phyloP scores from a whole-genome alignment of 2,329 filamentous ascomycete species.

The Xylariaceae sp. region DNA sequence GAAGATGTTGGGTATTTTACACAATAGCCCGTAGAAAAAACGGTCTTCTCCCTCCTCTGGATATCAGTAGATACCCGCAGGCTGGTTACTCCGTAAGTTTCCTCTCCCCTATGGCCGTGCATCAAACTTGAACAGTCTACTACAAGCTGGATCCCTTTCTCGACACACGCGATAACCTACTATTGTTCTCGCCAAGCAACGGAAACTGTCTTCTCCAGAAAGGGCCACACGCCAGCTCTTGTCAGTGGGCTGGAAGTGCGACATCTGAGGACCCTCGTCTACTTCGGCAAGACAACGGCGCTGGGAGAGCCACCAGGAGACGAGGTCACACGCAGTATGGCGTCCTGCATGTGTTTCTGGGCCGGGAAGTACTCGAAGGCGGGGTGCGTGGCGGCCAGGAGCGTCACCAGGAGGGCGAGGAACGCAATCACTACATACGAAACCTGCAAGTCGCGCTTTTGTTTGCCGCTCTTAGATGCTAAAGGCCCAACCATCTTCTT shows the following conservation, averaged over 20 bases:
- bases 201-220: no score
- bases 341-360: conserved; percentile 14
- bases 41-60: no score
- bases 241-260: conserved; percentile 16
- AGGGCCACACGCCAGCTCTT: no score
- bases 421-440: conserved; percentile 10
- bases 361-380: conserved; percentile 15
- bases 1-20: no score
- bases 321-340: conserved; percentile 12
- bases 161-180: no score
- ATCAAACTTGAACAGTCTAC: no score
- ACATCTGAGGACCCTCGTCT: conserved; percentile 9
- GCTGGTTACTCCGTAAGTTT: no score
- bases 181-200: no score
- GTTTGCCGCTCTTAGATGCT: conserved; percentile 18
- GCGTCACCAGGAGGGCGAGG: conserved; percentile 5
- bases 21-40: no score
- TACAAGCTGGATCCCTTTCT: no score
- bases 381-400: conserved; percentile 12
- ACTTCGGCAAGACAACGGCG: neutral
- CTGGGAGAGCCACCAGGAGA: conserved; percentile 7
- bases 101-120: no score
- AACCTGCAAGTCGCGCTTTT: conserved; percentile 3
- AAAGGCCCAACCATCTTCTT: conserved; percentile 32
- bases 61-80: no score